Base-by-base conservation (phyloP, 2,329 filamentous ascomycete species). In the Stachybotrys elegans region DNA sequence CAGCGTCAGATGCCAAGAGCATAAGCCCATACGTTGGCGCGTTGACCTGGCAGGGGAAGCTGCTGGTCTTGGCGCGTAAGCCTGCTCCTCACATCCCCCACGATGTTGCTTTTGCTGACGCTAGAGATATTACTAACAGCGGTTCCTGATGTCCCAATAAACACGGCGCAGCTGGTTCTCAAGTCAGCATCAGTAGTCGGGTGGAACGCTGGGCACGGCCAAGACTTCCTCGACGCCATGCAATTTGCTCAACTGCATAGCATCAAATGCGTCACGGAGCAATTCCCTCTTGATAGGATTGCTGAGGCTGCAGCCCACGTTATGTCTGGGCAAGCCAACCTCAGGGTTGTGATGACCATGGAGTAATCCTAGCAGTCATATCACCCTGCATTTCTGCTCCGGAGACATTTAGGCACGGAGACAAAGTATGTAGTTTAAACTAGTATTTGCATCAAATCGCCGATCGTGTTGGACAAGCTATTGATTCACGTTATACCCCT, bases 271-370 rank as follows among this genome's bases (percentile, higher is more conserved):
- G 21, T 36, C 4, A 17, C 21, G 11, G 34, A 36, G 16, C 19
- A 36, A 20, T 36, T 36, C 21, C 34, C 34, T 6, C 13, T 36
- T 13, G n/a, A 13, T 4, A 36, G 21, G 6, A 6, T 36, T 4
- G 16, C 19, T 19, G 17, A 36, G 5, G 34, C 6, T 8, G 6
- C 21, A 5, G 34, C 19, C 6, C 6, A 17, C 42, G 64, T 61
- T 46, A 6, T 37, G 1, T 50, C 49, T 1, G 56, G 57, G 20
- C 57, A 58, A 25, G 59, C 60, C 13, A 52, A 61, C 17, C 66
- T 67, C 49, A 36, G 34, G 17, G 19, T 13, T 16, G 32, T 35
- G n/a, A n/a, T n/a, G n/a, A n/a, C n/a, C n/a, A n/a, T n/a, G n/a
- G n/a, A n/a, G n/a, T n/a, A n/a, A n/a, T n/a, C n/a, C n/a, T n/a